Percentiles rank a stretch among this genome's conserved stretches.
Evolutionary conservation across 257 asterid species (phyloP).

Genomic region (Fraxinus excelsior): DNA sequence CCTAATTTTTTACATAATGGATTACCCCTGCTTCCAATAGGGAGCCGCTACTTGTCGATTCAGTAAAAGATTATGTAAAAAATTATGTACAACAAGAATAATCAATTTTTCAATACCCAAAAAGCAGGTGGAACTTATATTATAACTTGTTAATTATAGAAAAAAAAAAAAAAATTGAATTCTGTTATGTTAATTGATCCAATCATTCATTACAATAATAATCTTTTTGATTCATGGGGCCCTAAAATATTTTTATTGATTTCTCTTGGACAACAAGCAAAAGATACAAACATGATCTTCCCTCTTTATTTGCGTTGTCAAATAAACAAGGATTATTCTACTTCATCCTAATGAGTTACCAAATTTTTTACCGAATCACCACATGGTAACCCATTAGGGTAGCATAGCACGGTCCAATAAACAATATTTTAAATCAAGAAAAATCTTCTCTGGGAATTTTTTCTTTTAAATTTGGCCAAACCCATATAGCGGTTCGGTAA

Average conservation of each 20-base stretch:
- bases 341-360: no score
- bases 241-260: neutral
- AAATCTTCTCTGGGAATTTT: neutral
- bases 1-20: no score
- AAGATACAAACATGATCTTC: neutral
- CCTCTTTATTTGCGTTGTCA: neutral
- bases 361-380: no score
- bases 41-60: no score
- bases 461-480: neutral
- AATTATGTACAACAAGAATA: no score
- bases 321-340: no score
- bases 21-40: no score
- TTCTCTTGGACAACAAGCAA: slow-evolving; percentile 3
- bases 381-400: no score
- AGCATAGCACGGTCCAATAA: no score
- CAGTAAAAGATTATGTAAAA: no score
- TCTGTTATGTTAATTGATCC: neutral
- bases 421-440: neutral
- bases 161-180: neutral
- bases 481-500: no score
- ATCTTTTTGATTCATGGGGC: neutral
- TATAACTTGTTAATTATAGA: no score
- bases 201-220: neutral
- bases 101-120: neutral
- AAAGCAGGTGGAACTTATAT: neutral